Conservation (phyloP, 2,329 filamentous ascomycete genomes). For the Neurospora sp. region DNA sequence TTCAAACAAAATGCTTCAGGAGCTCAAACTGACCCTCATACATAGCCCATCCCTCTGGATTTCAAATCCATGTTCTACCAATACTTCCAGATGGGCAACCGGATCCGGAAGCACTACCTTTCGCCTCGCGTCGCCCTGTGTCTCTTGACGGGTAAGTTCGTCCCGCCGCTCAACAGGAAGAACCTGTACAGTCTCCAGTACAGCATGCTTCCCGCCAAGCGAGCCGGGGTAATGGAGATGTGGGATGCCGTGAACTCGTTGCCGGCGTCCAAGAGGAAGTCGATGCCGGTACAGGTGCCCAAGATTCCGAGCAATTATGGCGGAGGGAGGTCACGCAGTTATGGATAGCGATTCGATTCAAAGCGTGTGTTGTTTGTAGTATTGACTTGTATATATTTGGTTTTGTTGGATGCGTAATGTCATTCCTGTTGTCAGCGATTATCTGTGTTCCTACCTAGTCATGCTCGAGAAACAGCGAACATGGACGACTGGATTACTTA, state of each 20-base stretch:
- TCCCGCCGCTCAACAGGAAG: slow-evolving; percentile 88
- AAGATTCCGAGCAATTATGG: slow-evolving; percentile 12
- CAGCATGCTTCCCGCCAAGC: slow-evolving; percentile 81
- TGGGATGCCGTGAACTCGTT: slow-evolving; percentile 61
- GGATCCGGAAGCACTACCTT: slow-evolving; percentile 90
- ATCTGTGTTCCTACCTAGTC: too few species aligned
- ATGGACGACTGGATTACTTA: too few species aligned
- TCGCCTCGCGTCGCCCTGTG: slow-evolving; percentile 81
- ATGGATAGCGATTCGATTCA: slow-evolving; percentile 5
- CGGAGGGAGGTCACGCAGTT: slow-evolving; percentile 12
- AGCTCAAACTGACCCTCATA: slow-evolving; percentile 4
- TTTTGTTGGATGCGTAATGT: neutral
- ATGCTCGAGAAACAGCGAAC: too few species aligned
- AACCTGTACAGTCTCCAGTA: slow-evolving; percentile 96
- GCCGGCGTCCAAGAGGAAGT: slow-evolving; percentile 33
- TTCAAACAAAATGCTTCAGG: neutral
- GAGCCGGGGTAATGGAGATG: slow-evolving; percentile 74
- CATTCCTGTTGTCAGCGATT: neutral
- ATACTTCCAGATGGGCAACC: slow-evolving; percentile 88
- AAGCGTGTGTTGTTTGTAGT: neutral
- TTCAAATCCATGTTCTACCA: slow-evolving; percentile 95
- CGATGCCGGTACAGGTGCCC: slow-evolving; percentile 24
- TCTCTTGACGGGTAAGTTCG: slow-evolving; percentile 80
- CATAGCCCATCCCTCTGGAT: slow-evolving; percentile 73
- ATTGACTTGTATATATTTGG: neutral